phyloP scores from a whole-genome alignment of 805 yeast species.

The Saturnispora quitensis region DNA sequence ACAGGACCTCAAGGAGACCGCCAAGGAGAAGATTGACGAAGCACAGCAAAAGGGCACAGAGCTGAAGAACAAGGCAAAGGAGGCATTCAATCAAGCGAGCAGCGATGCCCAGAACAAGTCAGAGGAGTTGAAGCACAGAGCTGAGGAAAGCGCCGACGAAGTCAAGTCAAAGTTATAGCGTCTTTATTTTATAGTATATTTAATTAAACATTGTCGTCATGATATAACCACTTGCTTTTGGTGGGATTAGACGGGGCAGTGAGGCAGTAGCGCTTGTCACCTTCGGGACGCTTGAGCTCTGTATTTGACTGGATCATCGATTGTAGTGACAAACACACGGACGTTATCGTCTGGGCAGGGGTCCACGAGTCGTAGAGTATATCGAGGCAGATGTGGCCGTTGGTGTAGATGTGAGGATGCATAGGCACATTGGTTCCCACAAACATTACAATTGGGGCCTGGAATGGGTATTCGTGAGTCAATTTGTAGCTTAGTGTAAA shows the following conservation, averaged over 20 bases:
- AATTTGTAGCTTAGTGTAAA: constrained; percentile 5
- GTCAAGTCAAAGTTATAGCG: not conserved
- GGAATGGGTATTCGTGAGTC: constrained; percentile 8
- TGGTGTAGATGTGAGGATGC: constrained; percentile 68
- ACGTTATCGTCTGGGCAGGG: constrained; percentile 46
- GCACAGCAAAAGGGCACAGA: not conserved
- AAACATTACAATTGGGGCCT: constrained; percentile 8
- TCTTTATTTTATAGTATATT: not conserved
- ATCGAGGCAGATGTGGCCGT: constrained; percentile 72
- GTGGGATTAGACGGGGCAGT: constrained; percentile 54
- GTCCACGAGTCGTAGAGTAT: constrained; percentile 60
- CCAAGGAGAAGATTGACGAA: constrained; percentile 3
- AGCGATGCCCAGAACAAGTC: not conserved
- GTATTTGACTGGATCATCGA: constrained; percentile 50
- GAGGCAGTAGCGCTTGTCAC: constrained; percentile 39
- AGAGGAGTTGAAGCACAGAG: not conserved
- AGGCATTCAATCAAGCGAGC: not conserved
- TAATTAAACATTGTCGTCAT: constrained; percentile 42
- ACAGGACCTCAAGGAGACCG: constrained; percentile 7
- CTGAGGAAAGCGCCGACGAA: not conserved
- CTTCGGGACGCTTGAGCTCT: constrained; percentile 45
- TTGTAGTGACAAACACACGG: constrained; percentile 49
- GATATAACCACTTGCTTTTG: constrained; percentile 40
- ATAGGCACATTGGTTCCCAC: constrained; percentile 37
- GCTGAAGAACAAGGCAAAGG: not conserved